Conservation (phyloP, 1,284 basidiomycete species). For the Trametes pubescens region DNA sequence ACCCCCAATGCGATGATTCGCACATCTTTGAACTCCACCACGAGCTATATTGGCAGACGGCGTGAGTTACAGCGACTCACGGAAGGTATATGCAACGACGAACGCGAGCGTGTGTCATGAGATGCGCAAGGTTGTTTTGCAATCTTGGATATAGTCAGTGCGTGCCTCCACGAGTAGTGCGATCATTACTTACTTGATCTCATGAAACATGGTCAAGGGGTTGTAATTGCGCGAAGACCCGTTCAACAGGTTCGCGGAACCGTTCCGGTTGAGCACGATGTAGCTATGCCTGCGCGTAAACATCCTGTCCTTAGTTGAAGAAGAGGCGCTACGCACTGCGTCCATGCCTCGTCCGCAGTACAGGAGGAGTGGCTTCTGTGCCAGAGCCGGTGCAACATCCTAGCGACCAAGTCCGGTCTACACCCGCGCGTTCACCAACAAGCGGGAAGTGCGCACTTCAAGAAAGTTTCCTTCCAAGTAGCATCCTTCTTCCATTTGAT, state of each 20-base stretch:
- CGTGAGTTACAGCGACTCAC: constrained; percentile 5
- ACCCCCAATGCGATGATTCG: constrained; percentile 78
- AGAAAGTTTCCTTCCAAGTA: constrained; percentile 66
- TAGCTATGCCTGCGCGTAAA: constrained; percentile 53
- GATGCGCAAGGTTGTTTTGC: constrained; percentile 68
- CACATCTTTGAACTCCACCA: constrained; percentile 74
- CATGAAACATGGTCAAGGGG: constrained; percentile 70
- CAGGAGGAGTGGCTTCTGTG: constrained; percentile 72
- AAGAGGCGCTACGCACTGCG: constrained; percentile 57
- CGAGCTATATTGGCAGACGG: constrained; percentile 51
- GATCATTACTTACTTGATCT: constrained; percentile 66
- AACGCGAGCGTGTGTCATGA: constrained; percentile 63
- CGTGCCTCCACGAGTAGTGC: not conserved
- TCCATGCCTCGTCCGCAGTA: constrained; percentile 83
- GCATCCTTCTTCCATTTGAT: constrained; percentile 68
- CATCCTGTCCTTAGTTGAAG: not conserved
- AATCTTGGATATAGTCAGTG: constrained; percentile 48
- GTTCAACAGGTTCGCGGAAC: constrained; percentile 74
- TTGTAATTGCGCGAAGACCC: constrained; percentile 70
- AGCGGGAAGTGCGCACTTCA: constrained; percentile 56
- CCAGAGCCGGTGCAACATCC: constrained; percentile 67
- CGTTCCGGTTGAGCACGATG: constrained; percentile 75
- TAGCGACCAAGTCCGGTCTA: constrained; percentile 37
- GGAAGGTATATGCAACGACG: constrained; percentile 32
- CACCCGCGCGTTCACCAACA: not conserved